Evolutionary conservation across 345 rosid genomes (phyloP).

Genomic region (Fremontodendron californicum): DNA sequence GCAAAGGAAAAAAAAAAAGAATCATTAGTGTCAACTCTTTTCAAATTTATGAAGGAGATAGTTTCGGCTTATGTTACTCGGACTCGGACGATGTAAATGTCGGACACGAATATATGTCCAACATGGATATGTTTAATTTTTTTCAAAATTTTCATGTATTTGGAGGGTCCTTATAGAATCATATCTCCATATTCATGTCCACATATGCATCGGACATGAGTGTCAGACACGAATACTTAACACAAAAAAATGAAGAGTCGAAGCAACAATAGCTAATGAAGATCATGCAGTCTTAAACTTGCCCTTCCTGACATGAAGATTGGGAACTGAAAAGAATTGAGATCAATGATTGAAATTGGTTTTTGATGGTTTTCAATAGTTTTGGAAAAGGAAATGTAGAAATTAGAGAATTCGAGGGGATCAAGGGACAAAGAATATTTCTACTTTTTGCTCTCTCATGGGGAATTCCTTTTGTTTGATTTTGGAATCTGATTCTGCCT

Average conservation of each 20-base stretch:
- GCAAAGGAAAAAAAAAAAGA: background rate
- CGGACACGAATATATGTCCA: too few relatives aligned
- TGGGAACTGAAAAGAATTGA: slow-evolving; percentile 4
- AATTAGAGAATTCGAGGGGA: slow-evolving; percentile 7
- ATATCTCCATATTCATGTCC: too few relatives aligned
- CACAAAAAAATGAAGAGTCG: too few relatives aligned
- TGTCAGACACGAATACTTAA: too few relatives aligned
- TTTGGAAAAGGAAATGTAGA: background rate
- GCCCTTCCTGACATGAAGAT: slow-evolving; percentile 30
- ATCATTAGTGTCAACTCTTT: background rate
- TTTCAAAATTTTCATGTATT: too few relatives aligned
- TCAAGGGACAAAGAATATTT: background rate
- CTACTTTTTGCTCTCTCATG: background rate
- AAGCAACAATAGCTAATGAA: too few relatives aligned
- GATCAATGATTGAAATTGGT: background rate
- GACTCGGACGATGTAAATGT: too few relatives aligned
- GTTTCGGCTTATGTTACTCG: too few relatives aligned
- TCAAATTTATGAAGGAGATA: background rate
- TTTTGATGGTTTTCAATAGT: background rate
- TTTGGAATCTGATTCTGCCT: slow-evolving; percentile 33
- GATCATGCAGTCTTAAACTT: slow-evolving; percentile 16
- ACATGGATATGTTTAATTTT: too few relatives aligned
- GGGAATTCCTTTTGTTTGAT: slow-evolving; percentile 6
- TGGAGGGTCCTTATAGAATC: too few relatives aligned
- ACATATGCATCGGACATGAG: too few relatives aligned